Percentiles rank a stretch among this genome's conserved stretches.
Conservation (phyloP, 495 filamentous ascomycete genomes). For the Opeltia flavorubescens region DNA sequence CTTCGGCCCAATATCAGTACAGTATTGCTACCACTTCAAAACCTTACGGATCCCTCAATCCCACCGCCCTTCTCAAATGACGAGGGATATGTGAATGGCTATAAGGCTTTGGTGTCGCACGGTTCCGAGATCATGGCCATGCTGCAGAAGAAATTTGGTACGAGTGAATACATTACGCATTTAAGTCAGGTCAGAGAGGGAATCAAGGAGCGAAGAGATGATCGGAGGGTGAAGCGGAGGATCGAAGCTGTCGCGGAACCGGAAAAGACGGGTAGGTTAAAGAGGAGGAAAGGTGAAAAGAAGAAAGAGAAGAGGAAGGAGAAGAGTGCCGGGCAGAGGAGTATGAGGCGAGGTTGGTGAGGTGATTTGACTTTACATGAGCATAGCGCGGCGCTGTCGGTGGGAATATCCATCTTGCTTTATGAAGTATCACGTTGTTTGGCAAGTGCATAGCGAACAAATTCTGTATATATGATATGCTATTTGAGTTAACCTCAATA, state of each 20-base stretch:
- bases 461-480: neutral
- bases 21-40: constrained; percentile 67
- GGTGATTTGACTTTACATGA: neutral
- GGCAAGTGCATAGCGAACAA: neutral
- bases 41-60: constrained; percentile 68
- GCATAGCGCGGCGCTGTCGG: constrained; percentile 5
- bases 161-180: constrained; percentile 54
- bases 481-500: neutral
- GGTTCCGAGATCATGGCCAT: constrained; percentile 57
- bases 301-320: constrained; percentile 75
- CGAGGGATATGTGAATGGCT: constrained; percentile 47
- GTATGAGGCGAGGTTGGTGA: constrained; percentile 54
- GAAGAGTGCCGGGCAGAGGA: constrained; percentile 52
- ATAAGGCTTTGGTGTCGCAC: constrained; percentile 51
- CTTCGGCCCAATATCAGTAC: constrained; percentile 45
- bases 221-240: constrained; percentile 64
- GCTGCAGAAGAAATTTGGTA: constrained; percentile 76
- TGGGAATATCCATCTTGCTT: neutral
- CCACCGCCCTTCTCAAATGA: constrained; percentile 51
- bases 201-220: constrained; percentile 54
- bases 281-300: constrained; percentile 73
- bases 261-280: constrained; percentile 60
- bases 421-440: too few species aligned
- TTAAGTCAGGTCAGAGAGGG: constrained; percentile 53
- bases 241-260: constrained; percentile 74